Base-by-base conservation (phyloP, 768 basidiomycete genomes). In the Lentinus brumalis region DNA sequence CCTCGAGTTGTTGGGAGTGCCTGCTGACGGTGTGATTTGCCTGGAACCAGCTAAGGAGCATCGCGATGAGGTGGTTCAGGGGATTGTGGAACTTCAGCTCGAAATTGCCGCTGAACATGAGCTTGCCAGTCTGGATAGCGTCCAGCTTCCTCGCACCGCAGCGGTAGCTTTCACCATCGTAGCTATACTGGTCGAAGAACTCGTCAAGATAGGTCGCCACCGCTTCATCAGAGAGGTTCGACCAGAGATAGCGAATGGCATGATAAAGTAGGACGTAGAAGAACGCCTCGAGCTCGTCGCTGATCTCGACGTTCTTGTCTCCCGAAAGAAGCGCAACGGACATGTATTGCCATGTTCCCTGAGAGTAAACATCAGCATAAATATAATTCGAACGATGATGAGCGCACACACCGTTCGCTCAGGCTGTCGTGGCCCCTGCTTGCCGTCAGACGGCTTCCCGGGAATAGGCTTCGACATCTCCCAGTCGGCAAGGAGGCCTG, bases 281-380 rank as follows among this genome's bases (percentile, higher is more conserved):
- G 30, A 66, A 63, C 4, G 66, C 61, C 40, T 66, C 66, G 2
- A 67, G 51, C n/a, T 67, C 66, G 21, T 67, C 66, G 5, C 57
- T 32, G 8, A 59, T 55, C 21, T 54, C 49, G 35, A 61, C 53
- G 8, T 10, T 31, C 26, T 47, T 47, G 46, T 11, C 26, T 11
- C 46, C n/a, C 10, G 10, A 11, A 6, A 47, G 46, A 18, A 47
- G n/a, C 10, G 46, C 16, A 18, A 47, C 46, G n/a, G 46, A 18
- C 46, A 47, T 47, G 9, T 9, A 35, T 16, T 14, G 35, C 30
- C 62, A 64, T 15, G 66, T 66, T 1, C 66, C 62, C 66, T 67
- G 29, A 6, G 5, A 35, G 18, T 9, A 44, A 11, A 35, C 35
- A 35, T 35, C 11, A 3, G 16, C 2, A 15, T 41, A 16, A 35